Evolutionary conservation across 108 stramenopile genomes (phyloP).

Genomic region (Discostella pseudostelligera): DNA sequence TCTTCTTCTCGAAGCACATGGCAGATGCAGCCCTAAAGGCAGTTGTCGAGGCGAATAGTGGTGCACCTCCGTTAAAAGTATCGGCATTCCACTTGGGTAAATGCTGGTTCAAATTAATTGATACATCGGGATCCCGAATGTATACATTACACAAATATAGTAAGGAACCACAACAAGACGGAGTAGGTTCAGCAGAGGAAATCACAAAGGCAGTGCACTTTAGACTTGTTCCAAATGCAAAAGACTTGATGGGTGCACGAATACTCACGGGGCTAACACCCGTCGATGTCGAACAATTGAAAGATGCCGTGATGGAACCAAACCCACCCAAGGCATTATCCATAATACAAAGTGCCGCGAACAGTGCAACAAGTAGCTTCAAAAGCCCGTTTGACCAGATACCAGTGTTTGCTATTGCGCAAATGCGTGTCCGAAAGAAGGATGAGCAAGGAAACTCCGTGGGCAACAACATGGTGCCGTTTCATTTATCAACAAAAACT

Average conservation of each 20-base stretch:
- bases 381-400: conserved; percentile 39
- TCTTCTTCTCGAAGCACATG: conserved; percentile 50
- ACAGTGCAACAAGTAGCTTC: conserved; percentile 20
- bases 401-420: conserved; percentile 47
- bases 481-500: conserved; percentile 44
- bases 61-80: conserved; percentile 37
- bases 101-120: conserved; percentile 43
- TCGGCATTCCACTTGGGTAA: conserved; percentile 48
- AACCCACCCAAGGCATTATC: conserved; percentile 30
- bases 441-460: conserved; percentile 32
- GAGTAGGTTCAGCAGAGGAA: not conserved
- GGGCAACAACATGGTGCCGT: conserved; percentile 36
- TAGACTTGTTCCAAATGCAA: conserved; percentile 46
- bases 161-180: not conserved
- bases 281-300: conserved; percentile 28
- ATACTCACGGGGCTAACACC: conserved; percentile 43
- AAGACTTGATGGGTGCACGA: conserved; percentile 49
- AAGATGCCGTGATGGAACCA: conserved; percentile 37
- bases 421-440: conserved; percentile 45
- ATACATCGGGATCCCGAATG: conserved; percentile 13
- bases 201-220: conserved; percentile 32
- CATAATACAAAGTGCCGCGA: conserved; percentile 46
- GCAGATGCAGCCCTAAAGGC: conserved; percentile 31
- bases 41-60: conserved; percentile 31
- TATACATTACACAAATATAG: conserved; percentile 35